These are phyloP conservation scores for Ustilago loliicola DNA, from an alignment of 1,284 basidiomycete genomes.

Conservation along the genomic window DNA sequence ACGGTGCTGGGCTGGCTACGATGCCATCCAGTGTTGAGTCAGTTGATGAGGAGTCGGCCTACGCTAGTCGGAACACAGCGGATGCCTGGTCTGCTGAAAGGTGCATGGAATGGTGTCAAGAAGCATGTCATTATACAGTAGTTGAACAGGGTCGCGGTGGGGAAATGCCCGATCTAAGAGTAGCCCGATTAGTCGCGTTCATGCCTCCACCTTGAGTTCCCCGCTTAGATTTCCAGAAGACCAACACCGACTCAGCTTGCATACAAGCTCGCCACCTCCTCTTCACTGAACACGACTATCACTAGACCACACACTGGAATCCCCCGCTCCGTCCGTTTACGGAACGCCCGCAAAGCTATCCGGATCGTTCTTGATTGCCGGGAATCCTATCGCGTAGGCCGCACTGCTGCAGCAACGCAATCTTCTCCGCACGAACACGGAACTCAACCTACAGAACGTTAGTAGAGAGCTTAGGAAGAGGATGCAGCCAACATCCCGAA, in stretches of 20 bases:
- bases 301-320: background rate
- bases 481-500: background rate
- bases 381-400: background rate
- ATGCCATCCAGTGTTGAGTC: background rate
- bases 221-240: background rate
- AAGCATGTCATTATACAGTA: background rate
- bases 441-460: background rate
- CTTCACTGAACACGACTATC: background rate
- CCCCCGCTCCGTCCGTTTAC: background rate
- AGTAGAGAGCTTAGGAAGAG: background rate
- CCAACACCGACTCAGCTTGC: constrained; percentile 9
- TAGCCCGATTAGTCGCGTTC: constrained; percentile 10
- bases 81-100: background rate
- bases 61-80: background rate
- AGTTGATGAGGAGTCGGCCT: background rate
- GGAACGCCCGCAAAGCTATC: background rate
- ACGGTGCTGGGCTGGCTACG: background rate
- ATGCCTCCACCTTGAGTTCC: constrained; percentile 20
- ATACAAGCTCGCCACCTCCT: constrained; percentile 4
- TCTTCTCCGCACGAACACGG: background rate
- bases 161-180: background rate
- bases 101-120: background rate
- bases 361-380: background rate
- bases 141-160: constrained; percentile 7
- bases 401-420: background rate